Percentiles rank a stretch among this genome's conserved stretches.
These are phyloP conservation scores for Monosporascus sp. DNA, from an alignment of 2,329 filamentous ascomycete genomes.

Conservation along the genomic window DNA sequence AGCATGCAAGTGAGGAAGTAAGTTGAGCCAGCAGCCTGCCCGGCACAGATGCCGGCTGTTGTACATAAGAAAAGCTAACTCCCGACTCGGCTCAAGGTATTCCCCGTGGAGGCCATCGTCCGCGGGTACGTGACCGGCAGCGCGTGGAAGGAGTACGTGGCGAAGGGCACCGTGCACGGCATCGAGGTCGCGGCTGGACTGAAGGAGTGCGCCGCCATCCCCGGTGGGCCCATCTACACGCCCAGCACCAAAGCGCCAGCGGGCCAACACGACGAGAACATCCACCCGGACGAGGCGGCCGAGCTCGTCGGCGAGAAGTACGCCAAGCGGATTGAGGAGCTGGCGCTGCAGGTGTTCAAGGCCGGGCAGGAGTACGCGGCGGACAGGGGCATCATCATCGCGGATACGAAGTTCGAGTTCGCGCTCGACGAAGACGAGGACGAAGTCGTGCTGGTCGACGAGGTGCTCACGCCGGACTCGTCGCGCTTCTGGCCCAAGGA, in stretches of 20 bases:
- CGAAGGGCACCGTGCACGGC: slow-evolving; percentile 73
- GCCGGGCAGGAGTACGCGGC: slow-evolving; percentile 58
- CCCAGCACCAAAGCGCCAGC: slow-evolving; percentile 81
- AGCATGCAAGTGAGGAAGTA: slow-evolving; percentile 69
- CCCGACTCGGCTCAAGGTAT: slow-evolving; percentile 50
- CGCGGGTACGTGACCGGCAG: slow-evolving; percentile 85
- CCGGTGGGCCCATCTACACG: slow-evolving; percentile 61
- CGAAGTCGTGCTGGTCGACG: slow-evolving; percentile 72
- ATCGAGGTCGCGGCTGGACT: slow-evolving; percentile 64
- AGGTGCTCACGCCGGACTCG: slow-evolving; percentile 76
- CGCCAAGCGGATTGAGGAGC: slow-evolving; percentile 59
- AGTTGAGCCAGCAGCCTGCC: too few species aligned
- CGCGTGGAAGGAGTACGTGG: slow-evolving; percentile 73
- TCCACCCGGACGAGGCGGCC: slow-evolving; percentile 61
- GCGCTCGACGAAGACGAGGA: slow-evolving; percentile 55
- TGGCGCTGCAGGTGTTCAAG: slow-evolving; percentile 60
- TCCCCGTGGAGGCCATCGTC: slow-evolving; percentile 77
- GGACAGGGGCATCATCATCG: slow-evolving; percentile 65
- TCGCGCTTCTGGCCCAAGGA: slow-evolving; percentile 83
- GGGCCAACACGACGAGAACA: slow-evolving; percentile 81
- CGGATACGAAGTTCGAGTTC: slow-evolving; percentile 41
- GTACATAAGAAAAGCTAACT: not conserved
- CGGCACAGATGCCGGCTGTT: too few species aligned
- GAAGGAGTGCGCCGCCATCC: slow-evolving; percentile 64
- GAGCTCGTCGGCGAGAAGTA: slow-evolving; percentile 61